Percentiles rank a stretch among this genome's conserved stretches.
phyloP scores from a whole-genome alignment of 495 filamentous ascomycete genomes.

The Bathelium albidoporum region DNA sequence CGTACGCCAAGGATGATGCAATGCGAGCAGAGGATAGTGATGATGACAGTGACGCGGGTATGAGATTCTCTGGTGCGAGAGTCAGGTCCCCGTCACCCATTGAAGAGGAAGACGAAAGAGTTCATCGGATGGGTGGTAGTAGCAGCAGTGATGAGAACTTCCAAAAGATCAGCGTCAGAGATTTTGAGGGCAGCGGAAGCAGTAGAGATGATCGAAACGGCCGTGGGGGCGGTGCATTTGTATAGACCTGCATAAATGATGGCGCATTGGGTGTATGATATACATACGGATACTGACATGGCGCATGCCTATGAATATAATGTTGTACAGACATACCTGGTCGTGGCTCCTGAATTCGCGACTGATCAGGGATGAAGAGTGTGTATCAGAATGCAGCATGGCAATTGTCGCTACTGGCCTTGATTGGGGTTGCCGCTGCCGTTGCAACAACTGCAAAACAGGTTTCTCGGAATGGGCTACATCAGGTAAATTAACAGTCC shows the following conservation, averaged over 20 bases:
- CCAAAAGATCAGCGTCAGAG: background rate
- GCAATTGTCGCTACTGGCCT: too few species aligned
- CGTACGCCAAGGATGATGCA: background rate
- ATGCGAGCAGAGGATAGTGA: background rate
- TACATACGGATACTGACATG: background rate
- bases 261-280: too few species aligned
- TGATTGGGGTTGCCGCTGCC: too few species aligned
- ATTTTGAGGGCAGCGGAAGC: background rate
- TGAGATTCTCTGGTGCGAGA: background rate
- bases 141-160: conserved; percentile 1
- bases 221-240: background rate
- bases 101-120: conserved; percentile 2
- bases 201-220: background rate
- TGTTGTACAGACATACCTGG: background rate
- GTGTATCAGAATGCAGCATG: too few species aligned
- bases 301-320: background rate
- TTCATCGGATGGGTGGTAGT: background rate
- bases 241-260: conserved; percentile 2
- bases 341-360: background rate
- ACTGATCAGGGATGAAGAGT: too few species aligned
- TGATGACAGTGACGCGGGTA: background rate
- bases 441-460: too few species aligned
- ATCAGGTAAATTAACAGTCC: too few species aligned
- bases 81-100: background rate
- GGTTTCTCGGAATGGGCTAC: too few species aligned